Evolutionary conservation across 768 basidiomycete species (phyloP), one percentile per base, ranked within the genome.

Genomic region (Auricularia sp.): DNA sequence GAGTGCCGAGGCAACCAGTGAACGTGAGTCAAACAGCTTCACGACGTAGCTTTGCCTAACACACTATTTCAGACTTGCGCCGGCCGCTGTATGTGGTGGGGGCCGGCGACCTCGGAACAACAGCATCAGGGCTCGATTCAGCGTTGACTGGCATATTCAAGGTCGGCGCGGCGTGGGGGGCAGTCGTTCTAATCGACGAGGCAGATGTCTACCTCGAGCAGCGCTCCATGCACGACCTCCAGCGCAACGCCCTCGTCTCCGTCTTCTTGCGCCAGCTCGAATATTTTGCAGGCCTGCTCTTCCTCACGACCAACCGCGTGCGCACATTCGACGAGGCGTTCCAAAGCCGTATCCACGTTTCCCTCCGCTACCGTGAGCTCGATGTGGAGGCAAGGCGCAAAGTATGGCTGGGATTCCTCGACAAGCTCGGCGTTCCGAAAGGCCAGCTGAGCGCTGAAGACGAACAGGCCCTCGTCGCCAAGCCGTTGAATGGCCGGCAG

Each of bases 121-220:
- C 61, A 3, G 75, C 76, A 18, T 67, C 71, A 2, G 63, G 69
- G 4, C 67, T 78, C 36, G 76, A 78, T 58, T 35, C 35, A 4
- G 67, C 66, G 35, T 70, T 78, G 47, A 68, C 71, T 1, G 66
- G 70, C 13, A 71, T 75, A 36, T 75, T 77, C 63, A 75, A 75
- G 63, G 68, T 75, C 37, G 72, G 73, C 3, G 72, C 74, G 8
- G 67, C 71, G 3, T 77, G 76, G 76, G 70, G 72, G 21, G 75
- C 76, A 4, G 73, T 77, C 18, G 74, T 77, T 3, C 70, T 77
- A 45, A 74, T 75, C 54, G 74, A 76, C 70, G 74, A 75, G 62
- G 85, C 86, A 3, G 86, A 89, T 73, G 86, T 89, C 3, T 89
- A 87, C 81, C 78, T 89, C 39, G 87, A 88, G 69, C 82, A 84